Evolutionary conservation across 73 alveolate species (phyloP).

Genomic region (Diophrys sp.): DNA sequence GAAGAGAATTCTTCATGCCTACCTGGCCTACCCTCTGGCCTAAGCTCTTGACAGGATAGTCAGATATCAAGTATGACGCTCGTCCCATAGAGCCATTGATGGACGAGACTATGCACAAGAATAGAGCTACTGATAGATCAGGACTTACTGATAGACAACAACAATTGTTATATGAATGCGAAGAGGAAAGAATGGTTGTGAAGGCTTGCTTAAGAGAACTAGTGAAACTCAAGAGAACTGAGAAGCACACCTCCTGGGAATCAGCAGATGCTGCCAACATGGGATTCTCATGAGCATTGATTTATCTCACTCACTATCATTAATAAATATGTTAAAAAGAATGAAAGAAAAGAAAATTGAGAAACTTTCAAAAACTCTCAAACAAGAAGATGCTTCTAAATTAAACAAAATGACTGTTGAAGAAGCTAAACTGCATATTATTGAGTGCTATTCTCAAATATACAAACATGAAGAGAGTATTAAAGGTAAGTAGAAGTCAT

Average conservation of each 20-base stretch:
- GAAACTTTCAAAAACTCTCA: neutral
- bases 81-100: constrained; percentile 14
- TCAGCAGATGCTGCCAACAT: constrained; percentile 80
- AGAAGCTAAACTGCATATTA: neutral
- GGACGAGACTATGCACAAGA: constrained; percentile 6
- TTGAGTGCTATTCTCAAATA: neutral
- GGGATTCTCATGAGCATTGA: constrained; percentile 41
- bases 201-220: constrained; percentile 87
- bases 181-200: constrained; percentile 85
- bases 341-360: constrained; percentile 8
- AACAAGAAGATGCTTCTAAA: neutral
- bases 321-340: constrained; percentile 5
- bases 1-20: constrained; percentile 43
- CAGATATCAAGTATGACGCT: neutral
- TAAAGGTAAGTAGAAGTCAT: no score
- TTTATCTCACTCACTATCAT: neutral
- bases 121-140: constrained; percentile 6
- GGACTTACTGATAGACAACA: constrained; percentile 63
- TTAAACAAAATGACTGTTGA: neutral
- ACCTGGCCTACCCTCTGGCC: constrained; percentile 53
- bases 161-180: constrained; percentile 85
- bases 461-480: neutral
- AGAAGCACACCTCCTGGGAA: constrained; percentile 80
- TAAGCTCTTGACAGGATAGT: constrained; percentile 34
- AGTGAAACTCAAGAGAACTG: constrained; percentile 58